Evolutionary conservation across 2,329 filamentous ascomycete genomes (phyloP).

Genomic region (Ilyonectria destructans): DNA sequence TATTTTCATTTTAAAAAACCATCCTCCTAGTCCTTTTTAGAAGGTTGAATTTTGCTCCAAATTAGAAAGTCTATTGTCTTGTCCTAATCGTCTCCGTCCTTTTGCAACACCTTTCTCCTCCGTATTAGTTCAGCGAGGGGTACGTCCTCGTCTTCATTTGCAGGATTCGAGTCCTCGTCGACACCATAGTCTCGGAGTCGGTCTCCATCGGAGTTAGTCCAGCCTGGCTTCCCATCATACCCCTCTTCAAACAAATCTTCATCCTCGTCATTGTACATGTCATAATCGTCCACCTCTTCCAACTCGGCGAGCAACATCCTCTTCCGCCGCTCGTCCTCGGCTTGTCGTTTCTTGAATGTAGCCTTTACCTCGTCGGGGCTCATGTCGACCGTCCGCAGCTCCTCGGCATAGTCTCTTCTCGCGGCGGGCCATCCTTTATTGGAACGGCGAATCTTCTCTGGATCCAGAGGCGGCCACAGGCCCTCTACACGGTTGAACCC

Average conservation of each 20-base stretch:
- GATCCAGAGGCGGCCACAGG: conserved; percentile 77
- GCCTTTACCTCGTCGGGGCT: conserved; percentile 63
- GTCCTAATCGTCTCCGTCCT: conserved; percentile 50
- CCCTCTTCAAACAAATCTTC: conserved; percentile 63
- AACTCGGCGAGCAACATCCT: conserved; percentile 65
- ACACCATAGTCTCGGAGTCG: conserved; percentile 84
- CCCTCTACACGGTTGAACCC: conserved; percentile 78
- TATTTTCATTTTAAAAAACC: neutral
- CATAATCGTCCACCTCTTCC: conserved; percentile 72
- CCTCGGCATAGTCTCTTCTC: conserved; percentile 54
- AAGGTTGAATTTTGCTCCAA: conserved; percentile 39
- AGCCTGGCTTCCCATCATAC: conserved; percentile 63
- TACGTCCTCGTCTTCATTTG: conserved; percentile 70
- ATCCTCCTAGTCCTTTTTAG: conserved; percentile 28
- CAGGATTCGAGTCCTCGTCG: conserved; percentile 73
- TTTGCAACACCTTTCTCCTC: conserved; percentile 63
- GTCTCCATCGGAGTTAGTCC: conserved; percentile 85
- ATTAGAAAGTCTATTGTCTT: conserved; percentile 42
- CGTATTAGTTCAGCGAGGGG: conserved; percentile 79
- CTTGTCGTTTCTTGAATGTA: conserved; percentile 67
- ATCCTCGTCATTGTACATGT: conserved; percentile 71
- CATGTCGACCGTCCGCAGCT: conserved; percentile 54
- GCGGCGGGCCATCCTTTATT: conserved; percentile 58
- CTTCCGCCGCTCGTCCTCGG: conserved; percentile 61
- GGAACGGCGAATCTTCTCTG: conserved; percentile 70